A percentile compares a stretch with the other conserved stretches of the same genome.
phyloP scores from a whole-genome alignment of 495 filamentous ascomycete species.

The Daldinia loculata region DNA sequence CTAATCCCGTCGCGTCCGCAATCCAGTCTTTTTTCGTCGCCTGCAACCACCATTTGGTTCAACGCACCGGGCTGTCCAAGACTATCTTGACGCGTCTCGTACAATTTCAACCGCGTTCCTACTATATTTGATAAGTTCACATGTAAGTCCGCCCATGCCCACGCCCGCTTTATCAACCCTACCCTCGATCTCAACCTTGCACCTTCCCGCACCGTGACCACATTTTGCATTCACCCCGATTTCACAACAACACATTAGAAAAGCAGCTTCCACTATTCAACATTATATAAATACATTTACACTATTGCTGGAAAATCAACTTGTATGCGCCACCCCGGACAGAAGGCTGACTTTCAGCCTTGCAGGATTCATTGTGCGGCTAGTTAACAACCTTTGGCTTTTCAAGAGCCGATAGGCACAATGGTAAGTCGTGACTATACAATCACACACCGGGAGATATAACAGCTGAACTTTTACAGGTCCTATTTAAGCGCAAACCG shows the following conservation, averaged over 20 bases:
- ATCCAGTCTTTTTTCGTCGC: slow-evolving; percentile 23
- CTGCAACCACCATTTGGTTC: slow-evolving; percentile 39
- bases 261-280: slow-evolving; percentile 37
- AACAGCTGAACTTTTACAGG: slow-evolving; percentile 61
- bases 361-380: slow-evolving; percentile 44
- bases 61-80: slow-evolving; percentile 17
- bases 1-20: slow-evolving; percentile 32
- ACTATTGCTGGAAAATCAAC: slow-evolving; percentile 10
- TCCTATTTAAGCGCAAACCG: slow-evolving; percentile 94
- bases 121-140: slow-evolving; percentile 35
- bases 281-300: slow-evolving; percentile 28
- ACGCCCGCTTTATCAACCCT: slow-evolving; percentile 35
- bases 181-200: slow-evolving; percentile 39
- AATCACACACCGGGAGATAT: neutral
- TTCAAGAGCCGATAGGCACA: slow-evolving; percentile 20
- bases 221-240: slow-evolving; percentile 48
- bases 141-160: slow-evolving; percentile 37
- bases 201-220: slow-evolving; percentile 39
- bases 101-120: slow-evolving; percentile 29
- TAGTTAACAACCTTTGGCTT: slow-evolving; percentile 37
- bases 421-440: slow-evolving; percentile 35
- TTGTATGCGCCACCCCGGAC: slow-evolving; percentile 18
- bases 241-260: slow-evolving; percentile 47
- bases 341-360: slow-evolving; percentile 55
- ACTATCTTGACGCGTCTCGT: slow-evolving; percentile 36